phyloP scores from a whole-genome alignment of 1,284 basidiomycete genomes.

The Pholiota adiposa region DNA sequence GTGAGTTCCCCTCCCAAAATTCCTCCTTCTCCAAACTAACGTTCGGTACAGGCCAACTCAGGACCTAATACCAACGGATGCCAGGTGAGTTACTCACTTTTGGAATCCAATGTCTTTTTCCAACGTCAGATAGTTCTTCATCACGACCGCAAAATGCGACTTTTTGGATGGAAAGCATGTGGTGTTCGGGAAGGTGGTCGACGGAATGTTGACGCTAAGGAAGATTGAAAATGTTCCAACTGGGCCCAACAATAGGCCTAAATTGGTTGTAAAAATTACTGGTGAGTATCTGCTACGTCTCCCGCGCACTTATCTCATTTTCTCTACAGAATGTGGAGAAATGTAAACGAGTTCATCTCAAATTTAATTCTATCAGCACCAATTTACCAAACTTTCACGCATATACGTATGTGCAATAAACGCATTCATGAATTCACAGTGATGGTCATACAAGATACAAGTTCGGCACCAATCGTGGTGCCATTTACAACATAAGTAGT shows the following conservation, averaged over 20 bases:
- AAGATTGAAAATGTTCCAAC: conserved; percentile 96
- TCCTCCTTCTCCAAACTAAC: neutral
- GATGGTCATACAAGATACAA: conserved; percentile 13
- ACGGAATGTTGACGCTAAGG: conserved; percentile 87
- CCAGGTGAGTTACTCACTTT: conserved; percentile 52
- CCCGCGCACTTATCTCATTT: neutral
- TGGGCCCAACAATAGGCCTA: conserved; percentile 85
- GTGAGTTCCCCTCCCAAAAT: conserved; percentile 38
- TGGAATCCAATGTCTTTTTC: neutral
- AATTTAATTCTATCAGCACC: neutral
- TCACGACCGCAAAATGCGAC: conserved; percentile 92
- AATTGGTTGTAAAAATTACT: conserved; percentile 82
- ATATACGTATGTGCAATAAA: conserved; percentile 1
- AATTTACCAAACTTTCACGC: neutral
- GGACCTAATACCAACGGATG: conserved; percentile 93
- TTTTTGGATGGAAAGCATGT: conserved; percentile 96
- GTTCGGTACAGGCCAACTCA: conserved; percentile 79
- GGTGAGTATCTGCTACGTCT: conserved; percentile 49
- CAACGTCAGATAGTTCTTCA: conserved; percentile 77
- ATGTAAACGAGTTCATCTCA: conserved; percentile 42
- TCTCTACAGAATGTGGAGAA: conserved; percentile 56
- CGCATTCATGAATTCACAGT: neutral
- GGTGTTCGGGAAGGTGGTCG: conserved; percentile 90
- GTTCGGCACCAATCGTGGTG: neutral
- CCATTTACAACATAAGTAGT: neutral